These are phyloP conservation scores for Epichloe hybrida DNA, from an alignment of 2,329 filamentous ascomycete species.

Conservation along the genomic window DNA sequence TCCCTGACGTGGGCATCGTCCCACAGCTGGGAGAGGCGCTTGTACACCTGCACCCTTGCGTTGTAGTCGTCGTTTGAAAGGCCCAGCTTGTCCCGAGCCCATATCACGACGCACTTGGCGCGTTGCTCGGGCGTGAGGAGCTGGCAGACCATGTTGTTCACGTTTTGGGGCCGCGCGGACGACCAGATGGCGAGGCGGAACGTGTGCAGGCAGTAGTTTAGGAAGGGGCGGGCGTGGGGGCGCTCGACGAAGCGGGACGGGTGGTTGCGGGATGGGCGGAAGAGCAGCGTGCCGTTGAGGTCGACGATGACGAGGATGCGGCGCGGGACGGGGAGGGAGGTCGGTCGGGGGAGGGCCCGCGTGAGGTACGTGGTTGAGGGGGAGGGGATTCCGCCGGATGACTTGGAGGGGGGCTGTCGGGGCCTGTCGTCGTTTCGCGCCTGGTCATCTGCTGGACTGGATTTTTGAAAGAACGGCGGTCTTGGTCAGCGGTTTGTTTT, in stretches of 20 bases:
- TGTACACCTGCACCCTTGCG: constrained; percentile 73
- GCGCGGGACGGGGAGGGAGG: constrained; percentile 31
- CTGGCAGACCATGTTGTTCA: constrained; percentile 49
- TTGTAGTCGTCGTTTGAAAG: constrained; percentile 52
- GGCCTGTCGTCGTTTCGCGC: background rate
- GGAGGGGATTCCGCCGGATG: constrained; percentile 47
- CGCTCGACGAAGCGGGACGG: constrained; percentile 47
- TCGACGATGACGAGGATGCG: constrained; percentile 75
- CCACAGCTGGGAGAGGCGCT: constrained; percentile 69
- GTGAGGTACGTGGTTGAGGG: constrained; percentile 50
- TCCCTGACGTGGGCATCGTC: constrained; percentile 26
- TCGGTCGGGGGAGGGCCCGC: constrained; percentile 32
- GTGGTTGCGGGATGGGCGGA: constrained; percentile 42
- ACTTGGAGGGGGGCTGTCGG: constrained; percentile 18
- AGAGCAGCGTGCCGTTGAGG: constrained; percentile 81
- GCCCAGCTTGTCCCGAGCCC: constrained; percentile 66
- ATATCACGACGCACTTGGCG: constrained; percentile 49
- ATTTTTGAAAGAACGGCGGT: background rate
- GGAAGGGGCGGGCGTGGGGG: constrained; percentile 50
- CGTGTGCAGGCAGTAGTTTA: constrained; percentile 58
- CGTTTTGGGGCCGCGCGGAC: constrained; percentile 63
- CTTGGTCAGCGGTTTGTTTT: background rate
- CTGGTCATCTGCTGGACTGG: background rate
- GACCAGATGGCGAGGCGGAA: constrained; percentile 87
- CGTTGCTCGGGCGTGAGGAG: constrained; percentile 46